These are phyloP conservation scores for Nakaseomyces glabratus DNA, from an alignment of 1,139 yeast species.

Conservation along the genomic window DNA sequence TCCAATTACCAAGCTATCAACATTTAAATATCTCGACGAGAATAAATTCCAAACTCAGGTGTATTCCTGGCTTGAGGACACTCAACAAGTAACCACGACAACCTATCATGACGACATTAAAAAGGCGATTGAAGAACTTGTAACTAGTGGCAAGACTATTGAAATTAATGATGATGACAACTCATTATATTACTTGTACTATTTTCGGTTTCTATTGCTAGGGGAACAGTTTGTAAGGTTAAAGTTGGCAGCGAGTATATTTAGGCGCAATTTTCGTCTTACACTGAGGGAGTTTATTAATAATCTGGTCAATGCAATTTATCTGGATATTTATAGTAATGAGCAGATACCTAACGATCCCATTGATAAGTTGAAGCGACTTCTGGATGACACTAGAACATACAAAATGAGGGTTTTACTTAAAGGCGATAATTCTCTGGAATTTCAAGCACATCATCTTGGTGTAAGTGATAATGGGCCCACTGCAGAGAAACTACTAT, in stretches of 20 bases:
- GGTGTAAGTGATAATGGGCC: no score
- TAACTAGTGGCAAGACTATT: no score
- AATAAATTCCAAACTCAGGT: no score
- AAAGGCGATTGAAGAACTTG: no score
- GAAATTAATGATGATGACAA: no score
- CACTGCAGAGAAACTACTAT: no score
- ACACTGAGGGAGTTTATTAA: constrained; percentile 37
- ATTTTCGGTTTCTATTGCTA: constrained; percentile 47
- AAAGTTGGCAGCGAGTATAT: constrained; percentile 44
- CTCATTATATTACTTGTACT: constrained; percentile 14
- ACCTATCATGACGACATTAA: no score
- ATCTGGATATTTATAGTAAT: constrained; percentile 1
- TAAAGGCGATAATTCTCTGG: constrained; percentile 26
- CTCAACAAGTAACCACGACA: no score
- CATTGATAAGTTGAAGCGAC: constrained; percentile 12
- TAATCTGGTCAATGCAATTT: constrained; percentile 34
- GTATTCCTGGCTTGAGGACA: no score
- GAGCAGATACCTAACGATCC: constrained; percentile 21
- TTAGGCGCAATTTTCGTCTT: constrained; percentile 42
- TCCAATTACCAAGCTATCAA: no score
- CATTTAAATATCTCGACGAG: no score
- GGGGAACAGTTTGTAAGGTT: constrained; percentile 57
- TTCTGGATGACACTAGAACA: constrained; percentile 30
- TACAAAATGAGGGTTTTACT: constrained; percentile 51
- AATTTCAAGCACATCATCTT: constrained; percentile 37